Evolutionary conservation across 2,329 filamentous ascomycete genomes (phyloP).

Genomic region (Xylaria sp.): DNA sequence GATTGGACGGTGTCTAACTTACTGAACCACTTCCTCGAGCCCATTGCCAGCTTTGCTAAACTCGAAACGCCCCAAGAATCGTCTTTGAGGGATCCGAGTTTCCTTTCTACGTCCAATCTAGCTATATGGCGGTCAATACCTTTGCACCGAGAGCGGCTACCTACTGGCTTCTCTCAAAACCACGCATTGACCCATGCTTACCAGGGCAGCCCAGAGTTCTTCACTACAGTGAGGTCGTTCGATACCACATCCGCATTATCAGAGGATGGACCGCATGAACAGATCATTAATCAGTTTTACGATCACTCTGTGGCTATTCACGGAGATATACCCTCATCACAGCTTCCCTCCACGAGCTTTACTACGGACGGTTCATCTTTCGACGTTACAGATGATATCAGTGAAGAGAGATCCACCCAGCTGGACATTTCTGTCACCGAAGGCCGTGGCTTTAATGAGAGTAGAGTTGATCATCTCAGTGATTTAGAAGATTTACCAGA

Average conservation of each 20-base stretch:
- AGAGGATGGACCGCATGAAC: constrained; percentile 50
- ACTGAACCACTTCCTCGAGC: constrained; percentile 56
- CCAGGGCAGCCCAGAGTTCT: constrained; percentile 56
- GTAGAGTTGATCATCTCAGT: constrained; percentile 59
- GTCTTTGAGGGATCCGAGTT: constrained; percentile 32
- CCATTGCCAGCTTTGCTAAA: constrained; percentile 49
- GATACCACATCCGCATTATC: constrained; percentile 41
- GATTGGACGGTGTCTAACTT: constrained; percentile 53
- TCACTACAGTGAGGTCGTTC: constrained; percentile 57
- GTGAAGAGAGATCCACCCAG: constrained; percentile 48
- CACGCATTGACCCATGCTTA: constrained; percentile 51
- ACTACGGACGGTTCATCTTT: constrained; percentile 51
- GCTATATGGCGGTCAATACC: constrained; percentile 66
- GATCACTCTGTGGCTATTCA: constrained; percentile 80
- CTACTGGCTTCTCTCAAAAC: constrained; percentile 64
- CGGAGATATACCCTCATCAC: constrained; percentile 71
- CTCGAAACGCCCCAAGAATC: constrained; percentile 23
- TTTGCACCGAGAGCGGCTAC: constrained; percentile 57
- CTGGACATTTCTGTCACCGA: constrained; percentile 36
- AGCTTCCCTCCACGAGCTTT: constrained; percentile 55
- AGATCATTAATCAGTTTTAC: constrained; percentile 72
- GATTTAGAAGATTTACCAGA: constrained; percentile 77
- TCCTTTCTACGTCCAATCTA: constrained; percentile 43
- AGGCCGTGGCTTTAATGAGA: constrained; percentile 41
- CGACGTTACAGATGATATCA: constrained; percentile 49